Evolutionary conservation across 116 monocot species (phyloP).

Genomic region (Phalaenopsis hybrid): DNA sequence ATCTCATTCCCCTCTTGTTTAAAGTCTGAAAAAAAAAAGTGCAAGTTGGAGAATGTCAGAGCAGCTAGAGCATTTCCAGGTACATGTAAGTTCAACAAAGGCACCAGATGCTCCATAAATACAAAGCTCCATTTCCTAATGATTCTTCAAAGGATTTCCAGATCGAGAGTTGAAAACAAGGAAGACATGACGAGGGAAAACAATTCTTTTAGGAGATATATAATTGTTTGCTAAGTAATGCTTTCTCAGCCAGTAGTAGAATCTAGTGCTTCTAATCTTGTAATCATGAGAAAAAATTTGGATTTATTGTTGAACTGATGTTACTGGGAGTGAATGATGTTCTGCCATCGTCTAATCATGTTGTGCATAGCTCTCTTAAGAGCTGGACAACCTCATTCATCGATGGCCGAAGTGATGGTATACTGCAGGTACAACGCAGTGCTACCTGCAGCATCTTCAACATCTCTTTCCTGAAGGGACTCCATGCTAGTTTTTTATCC

Average conservation of each 20-base stretch:
- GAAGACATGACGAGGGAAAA: too few relatives aligned
- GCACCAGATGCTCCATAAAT: slow-evolving; percentile 46
- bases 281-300: neutral
- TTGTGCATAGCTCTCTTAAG: slow-evolving; percentile 38
- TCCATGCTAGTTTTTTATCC: slow-evolving; percentile 46
- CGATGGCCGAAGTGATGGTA: slow-evolving; percentile 51
- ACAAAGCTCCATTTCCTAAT: slow-evolving; percentile 22
- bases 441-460: slow-evolving; percentile 53
- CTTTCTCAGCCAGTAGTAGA: neutral
- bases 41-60: slow-evolving; percentile 8
- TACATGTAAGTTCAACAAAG: slow-evolving; percentile 17
- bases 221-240: neutral
- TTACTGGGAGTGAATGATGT: slow-evolving; percentile 41
- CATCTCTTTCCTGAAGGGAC: slow-evolving; percentile 73
- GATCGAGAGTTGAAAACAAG: too few relatives aligned
- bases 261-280: neutral
- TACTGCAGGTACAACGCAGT: slow-evolving; percentile 61
- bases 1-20: neutral
- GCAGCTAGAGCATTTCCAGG: neutral
- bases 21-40: too few relatives aligned
- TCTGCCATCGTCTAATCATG: slow-evolving; percentile 13
- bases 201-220: neutral
- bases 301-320: neutral
- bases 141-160: slow-evolving; percentile 17
- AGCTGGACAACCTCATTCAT: slow-evolving; percentile 91